Evolutionary conservation across 1,284 basidiomycete species (phyloP).

Genomic region (Lentinus polychrous): DNA sequence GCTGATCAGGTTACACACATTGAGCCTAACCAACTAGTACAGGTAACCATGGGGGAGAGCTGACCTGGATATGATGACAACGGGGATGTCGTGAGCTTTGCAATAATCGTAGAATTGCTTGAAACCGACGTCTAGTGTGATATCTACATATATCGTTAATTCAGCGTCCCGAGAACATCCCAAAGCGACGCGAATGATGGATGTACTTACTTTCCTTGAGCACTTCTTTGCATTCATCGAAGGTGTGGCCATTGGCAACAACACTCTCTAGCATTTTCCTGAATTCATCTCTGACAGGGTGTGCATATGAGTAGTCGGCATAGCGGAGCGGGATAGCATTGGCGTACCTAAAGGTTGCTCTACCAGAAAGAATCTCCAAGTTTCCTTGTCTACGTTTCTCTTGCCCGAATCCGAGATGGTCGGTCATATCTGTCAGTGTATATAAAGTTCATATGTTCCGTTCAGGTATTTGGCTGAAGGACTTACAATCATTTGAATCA

Average conservation of each 20-base stretch:
- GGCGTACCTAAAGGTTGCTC: constrained; percentile 63
- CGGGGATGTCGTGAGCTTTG: constrained; percentile 68
- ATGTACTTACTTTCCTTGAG: constrained; percentile 38
- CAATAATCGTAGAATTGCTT: constrained; percentile 81
- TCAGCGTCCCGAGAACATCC: not conserved
- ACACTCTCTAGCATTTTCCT: constrained; percentile 75
- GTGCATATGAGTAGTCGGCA: not conserved
- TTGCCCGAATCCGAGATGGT: constrained; percentile 68
- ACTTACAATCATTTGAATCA: constrained; percentile 87
- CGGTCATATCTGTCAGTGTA: constrained; percentile 56
- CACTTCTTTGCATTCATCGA: constrained; percentile 74
- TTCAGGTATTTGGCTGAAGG: not conserved
- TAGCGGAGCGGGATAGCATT: not conserved
- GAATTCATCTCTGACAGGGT: constrained; percentile 62
- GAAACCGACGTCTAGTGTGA: constrained; percentile 84
- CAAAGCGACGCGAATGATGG: not conserved
- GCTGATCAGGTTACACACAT: constrained; percentile 31
- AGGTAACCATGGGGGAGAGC: constrained; percentile 11
- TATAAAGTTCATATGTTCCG: constrained; percentile 6
- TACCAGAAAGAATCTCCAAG: constrained; percentile 60
- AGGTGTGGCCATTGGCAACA: constrained; percentile 53
- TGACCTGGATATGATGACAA: constrained; percentile 89
- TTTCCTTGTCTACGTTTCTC: constrained; percentile 67
- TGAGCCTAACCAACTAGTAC: constrained; percentile 1
- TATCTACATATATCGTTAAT: constrained; percentile 42